Base-by-base conservation (phyloP, 805 yeast genomes). In the Helenozyma rhizophorensis region DNA sequence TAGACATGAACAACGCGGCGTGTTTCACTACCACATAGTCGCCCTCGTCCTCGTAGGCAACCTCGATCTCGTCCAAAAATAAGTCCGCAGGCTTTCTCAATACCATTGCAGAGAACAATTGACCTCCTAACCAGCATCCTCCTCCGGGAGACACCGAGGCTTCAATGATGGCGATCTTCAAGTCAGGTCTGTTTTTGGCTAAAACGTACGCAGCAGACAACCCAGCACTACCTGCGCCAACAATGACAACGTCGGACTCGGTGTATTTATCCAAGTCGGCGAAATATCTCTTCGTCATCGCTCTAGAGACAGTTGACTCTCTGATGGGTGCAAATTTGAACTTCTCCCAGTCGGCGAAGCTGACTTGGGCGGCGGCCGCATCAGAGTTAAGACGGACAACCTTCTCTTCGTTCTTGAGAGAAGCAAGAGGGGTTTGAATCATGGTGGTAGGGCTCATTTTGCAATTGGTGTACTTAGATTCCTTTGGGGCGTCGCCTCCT, bases 171-270 rank as follows among this genome's bases (percentile, higher is more conserved):
- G 86, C 85, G 43, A 82, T 74, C 55, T 78, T 81, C 47, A 82
- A 64, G 44, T 82, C 87, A 11, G 90, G 89, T 55, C 89, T 73
- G 51, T 80, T 75, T 54, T 72, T 78, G 31, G 83, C 87, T 47
- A 82, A 65, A 23, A 72, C 75, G 53, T 76, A 82, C n/a, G 88
- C 89, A 18, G 87, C 83, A 34, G 83, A 73, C 39, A 82, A 65
- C 27, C 89, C 89, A 26, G 85, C 78, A 16, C 85, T 78, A 24
- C 89, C 88, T 17, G 87, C 88, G 37, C 90, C 90, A 39, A 82
- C 73, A 48, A 82, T 77, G 27, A 82, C 83, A 28, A 82, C 72
- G 50, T 82, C 90, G 9, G 83, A 72, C 48, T 81, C 88, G 14
- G 88, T 80, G 54, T 74, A 80, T 56, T 76, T 78, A 65, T 82